Base-by-base conservation (phyloP, 306 rosid species). In the Nissolia schottii region DNA sequence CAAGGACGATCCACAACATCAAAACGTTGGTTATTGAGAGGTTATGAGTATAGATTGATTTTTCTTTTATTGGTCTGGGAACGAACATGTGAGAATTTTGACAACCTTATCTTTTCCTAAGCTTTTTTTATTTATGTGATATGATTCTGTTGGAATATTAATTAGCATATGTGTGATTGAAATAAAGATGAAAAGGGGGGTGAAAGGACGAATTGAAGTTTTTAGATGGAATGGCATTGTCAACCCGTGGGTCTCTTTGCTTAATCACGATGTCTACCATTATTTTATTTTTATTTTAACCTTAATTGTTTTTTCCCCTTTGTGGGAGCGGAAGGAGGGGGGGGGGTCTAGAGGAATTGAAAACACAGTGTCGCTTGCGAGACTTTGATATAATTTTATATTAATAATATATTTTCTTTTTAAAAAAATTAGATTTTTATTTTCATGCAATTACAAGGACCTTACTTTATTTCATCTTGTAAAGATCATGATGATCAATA, bases 191-290 rank as follows among this genome's bases (percentile, higher is more conserved):
- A 32, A 80, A 70, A 76, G 31, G 35, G 69, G 69, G 35, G 69
- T 7, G 19, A 32, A 45, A 51, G 24, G 48, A n/a, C n/a, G n/a
- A 51, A 19, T 65, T 70, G 75, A 68, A 63, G 64, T 38, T 55
- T 84, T 84, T 79, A 77, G 90, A 87, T 87, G 84, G 79, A 65
- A 56, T 81, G 88, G 73, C 89, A 71, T 73, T 91, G 87, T 85
- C 90, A 85, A 86, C 76, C 76, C 71, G 73, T 61, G 82, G 86
- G 84, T 79, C 87, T 79, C 87, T 83, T 83, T 64, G 53, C 81
- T 86, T 67, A 81, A 89, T 87, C 80, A 80, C 84, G 76, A 68
- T 87, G 88, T 80, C 82, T 76, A 74, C 84, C 83, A 84, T 79
- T 82, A 76, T 48, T 67, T 66, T 25, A n/a, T 18, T 69, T 38